Evolutionary conservation across 1,139 yeast species (phyloP), one percentile per base, ranked within the genome.

Genomic region (Candida gigantensis): DNA sequence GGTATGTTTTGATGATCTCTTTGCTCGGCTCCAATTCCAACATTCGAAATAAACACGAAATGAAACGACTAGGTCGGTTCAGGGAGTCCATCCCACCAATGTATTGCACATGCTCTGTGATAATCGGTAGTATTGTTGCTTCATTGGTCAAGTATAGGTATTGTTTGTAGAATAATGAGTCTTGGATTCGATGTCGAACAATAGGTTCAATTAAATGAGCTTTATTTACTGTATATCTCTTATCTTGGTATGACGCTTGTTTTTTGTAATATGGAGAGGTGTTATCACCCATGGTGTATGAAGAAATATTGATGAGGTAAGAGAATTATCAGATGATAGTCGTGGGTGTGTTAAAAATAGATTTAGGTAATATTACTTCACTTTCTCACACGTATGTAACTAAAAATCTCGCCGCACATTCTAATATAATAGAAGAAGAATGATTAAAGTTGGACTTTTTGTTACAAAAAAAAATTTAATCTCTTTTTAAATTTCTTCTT

Each of bases 81-180:
- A 50, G 60, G 49, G 65, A 69, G 53, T 65, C 73, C 44, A 66
- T 71, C 35, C 71, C 88, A 47, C 65, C 87, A 49, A 66, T 65
- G 45, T 55, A 62, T 43, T 49, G 57, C 31, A 66, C 74, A 54
- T 57, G 78, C 55, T 59, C 72, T 30, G 48, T 45, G 3, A 62
- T 55, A 2, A 62, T 46, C 3, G 64, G 60, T 15, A 69, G 64
- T 53, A 72, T 71, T 37, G 67, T 77, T 42, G 59, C 77, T 52
- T 62, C 81, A 43, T 80, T 79, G 38, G 85, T 66, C 12, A 77
- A 72, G 45, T 73, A 77, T 38, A 86, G 76, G 42, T 74, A 64
- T 46, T 77, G 79, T 44, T 83, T 81, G 75, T 84, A 84, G 55
- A 83, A 85, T 5, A 80, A 51, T 2, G 85, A 77, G 47, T 82